Conservation (phyloP, 2,329 filamentous ascomycete species). For the Teratosphaeria nubilosa region DNA sequence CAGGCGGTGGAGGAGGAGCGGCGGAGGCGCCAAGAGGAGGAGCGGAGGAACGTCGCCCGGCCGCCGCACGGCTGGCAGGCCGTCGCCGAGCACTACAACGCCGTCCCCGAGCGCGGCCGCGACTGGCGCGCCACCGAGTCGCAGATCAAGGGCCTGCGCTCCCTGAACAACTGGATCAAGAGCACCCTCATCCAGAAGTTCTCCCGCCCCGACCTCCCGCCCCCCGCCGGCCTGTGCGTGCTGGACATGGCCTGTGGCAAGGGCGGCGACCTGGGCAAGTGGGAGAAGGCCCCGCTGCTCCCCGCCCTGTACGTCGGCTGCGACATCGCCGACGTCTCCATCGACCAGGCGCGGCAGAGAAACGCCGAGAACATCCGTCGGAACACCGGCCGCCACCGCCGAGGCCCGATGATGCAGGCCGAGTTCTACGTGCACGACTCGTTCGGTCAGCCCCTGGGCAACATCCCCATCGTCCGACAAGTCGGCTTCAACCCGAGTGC, state of each 20-base stretch:
- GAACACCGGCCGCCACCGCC: conserved; percentile 32
- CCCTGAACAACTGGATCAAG: conserved; percentile 99
- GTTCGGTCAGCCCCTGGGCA: conserved; percentile 72
- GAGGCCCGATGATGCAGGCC: conserved; percentile 50
- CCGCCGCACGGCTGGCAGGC: conserved; percentile 46
- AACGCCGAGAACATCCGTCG: conserved; percentile 63
- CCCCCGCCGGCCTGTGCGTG: conserved; percentile 60
- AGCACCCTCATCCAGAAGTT: conserved; percentile 96
- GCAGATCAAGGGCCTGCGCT: conserved; percentile 85
- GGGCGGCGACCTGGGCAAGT: conserved; percentile 89
- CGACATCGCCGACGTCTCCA: conserved; percentile 85
- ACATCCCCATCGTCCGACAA: conserved; percentile 69
- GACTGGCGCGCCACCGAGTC: conserved; percentile 93
- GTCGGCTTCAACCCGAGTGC: conserved; percentile 76
- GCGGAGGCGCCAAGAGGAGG: conserved; percentile 29
- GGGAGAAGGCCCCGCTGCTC: conserved; percentile 84
- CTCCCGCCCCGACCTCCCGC: conserved; percentile 40
- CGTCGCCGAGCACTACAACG: conserved; percentile 90
- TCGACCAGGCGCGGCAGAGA: conserved; percentile 79
- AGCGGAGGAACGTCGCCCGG: conserved; percentile 37
- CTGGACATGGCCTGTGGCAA: conserved; percentile 95
- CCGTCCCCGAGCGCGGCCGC: conserved; percentile 81
- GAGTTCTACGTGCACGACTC: conserved; percentile 89
- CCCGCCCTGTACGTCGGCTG: conserved; percentile 91
- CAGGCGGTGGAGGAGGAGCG: conserved; percentile 48